A percentile compares a stretch with the other conserved stretches of the same genome.
Evolutionary conservation across 1,284 basidiomycete genomes (phyloP).

Genomic region (Trichosporon sp.): DNA sequence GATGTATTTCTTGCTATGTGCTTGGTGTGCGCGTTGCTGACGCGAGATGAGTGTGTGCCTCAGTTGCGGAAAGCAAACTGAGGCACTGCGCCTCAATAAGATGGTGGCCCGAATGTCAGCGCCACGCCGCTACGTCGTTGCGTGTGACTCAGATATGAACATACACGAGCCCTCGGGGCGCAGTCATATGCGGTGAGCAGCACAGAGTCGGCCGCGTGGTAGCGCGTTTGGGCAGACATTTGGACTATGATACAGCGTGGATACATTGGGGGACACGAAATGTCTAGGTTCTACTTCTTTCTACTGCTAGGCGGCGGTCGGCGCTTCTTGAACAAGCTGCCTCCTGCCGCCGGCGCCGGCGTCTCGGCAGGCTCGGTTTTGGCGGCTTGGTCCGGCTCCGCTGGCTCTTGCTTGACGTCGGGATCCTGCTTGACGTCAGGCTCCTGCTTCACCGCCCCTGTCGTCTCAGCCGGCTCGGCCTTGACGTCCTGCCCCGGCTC

Average conservation of each 20-base stretch:
- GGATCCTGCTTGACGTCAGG: slow-evolving; percentile 1
- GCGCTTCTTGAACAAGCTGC: slow-evolving; percentile 48
- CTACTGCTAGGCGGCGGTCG: slow-evolving; percentile 37
- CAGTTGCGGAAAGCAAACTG: too few species aligned
- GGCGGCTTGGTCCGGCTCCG: slow-evolving; percentile 8
- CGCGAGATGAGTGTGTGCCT: neutral
- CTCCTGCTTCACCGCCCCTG: neutral
- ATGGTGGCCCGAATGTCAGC: too few species aligned
- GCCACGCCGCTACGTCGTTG: too few species aligned
- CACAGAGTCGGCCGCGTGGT: neutral
- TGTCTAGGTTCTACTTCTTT: slow-evolving; percentile 29
- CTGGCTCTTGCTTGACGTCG: neutral
- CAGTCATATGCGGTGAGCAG: neutral
- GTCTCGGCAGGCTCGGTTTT: slow-evolving; percentile 13
- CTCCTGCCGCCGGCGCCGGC: slow-evolving; percentile 12
- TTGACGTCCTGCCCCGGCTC: slow-evolving; percentile 5
- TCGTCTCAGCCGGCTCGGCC: slow-evolving; percentile 5
- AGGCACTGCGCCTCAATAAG: too few species aligned
- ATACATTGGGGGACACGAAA: neutral
- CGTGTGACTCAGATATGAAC: too few species aligned
- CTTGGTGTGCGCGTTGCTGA: too few species aligned
- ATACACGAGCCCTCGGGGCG: too few species aligned
- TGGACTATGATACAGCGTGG: neutral
- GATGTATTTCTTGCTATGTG: neutral
- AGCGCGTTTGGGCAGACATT: too few species aligned